Base-by-base conservation (phyloP, 371 early-diverging fungal genomes). In the Mortierella sp. region DNA sequence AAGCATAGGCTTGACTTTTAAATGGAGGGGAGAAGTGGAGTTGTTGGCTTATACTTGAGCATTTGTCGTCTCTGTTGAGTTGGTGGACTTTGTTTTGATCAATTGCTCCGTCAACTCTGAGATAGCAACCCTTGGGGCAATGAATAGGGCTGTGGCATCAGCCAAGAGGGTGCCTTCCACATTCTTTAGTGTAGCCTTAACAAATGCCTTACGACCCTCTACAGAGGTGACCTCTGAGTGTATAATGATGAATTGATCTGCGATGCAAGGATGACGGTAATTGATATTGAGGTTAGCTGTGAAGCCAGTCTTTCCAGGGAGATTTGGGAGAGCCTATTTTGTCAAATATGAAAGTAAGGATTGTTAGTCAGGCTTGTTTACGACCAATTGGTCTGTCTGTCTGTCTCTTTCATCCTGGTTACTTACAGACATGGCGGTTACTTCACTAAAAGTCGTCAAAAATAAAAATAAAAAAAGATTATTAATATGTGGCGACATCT, bases 231-330 rank as follows among this genome's bases (percentile, higher is more conserved):
- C 61, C 74, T 86, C 83, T 5, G 88, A 80, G 7, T 85, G 83
- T 29, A 93, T 62, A 19, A 92, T 85, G 34, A 93, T 78, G 79
- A 92, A 87, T 77, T 90, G 89, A 61, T 89, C 86, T 0, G 92
- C 87, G 31, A 79, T 75, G 28, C 89, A 89, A 23, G 93, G 92
- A 15, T 83, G 76, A 34, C 89, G 88, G 74, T 93, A 95, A 80
- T 92, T 87, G 59, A 95, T 76, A 58, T 92, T 88, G 59, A 95
- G 84, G 83, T 90, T 91, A 17, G 93, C 95, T 0, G 95, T 95
- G 70, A 93, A 88, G 0, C 92, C 95, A 19, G 90, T 85, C 59
- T 86, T 86, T 73, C 88, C 88, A 7, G 93, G 93, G 37, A 92
- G 82, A 59, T 80, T 75, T 12, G 90, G 89, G 23, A 88, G 76